phyloP scores from a whole-genome alignment of 495 filamentous ascomycete species.

The Niebla homalea region DNA sequence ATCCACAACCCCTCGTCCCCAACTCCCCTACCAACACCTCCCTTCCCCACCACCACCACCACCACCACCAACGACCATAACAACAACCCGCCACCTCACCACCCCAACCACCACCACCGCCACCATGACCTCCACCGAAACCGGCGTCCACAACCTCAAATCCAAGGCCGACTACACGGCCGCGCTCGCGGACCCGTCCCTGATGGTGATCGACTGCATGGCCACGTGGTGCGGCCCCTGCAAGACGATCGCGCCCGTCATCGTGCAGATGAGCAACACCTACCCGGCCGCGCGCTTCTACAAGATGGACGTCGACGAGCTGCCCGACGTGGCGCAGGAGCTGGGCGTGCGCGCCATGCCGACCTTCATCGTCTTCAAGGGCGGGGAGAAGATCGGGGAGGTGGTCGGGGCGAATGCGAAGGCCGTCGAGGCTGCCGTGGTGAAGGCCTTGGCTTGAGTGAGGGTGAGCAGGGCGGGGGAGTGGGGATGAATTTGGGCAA shows the following conservation, averaged over 20 bases:
- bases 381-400: constrained; percentile 53
- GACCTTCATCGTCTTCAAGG: constrained; percentile 78
- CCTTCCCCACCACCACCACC: not conserved
- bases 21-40: not conserved
- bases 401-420: constrained; percentile 72
- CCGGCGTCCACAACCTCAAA: not conserved
- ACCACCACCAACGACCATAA: not conserved
- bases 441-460: not conserved
- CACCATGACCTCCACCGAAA: constrained; percentile 75
- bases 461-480: too few relatives aligned
- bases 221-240: constrained; percentile 93
- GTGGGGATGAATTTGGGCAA: too few relatives aligned
- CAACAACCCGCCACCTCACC: constrained; percentile 31
- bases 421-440: constrained; percentile 27
- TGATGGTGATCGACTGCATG: constrained; percentile 75
- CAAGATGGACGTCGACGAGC: constrained; percentile 87
- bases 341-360: constrained; percentile 90
- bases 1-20: not conserved
- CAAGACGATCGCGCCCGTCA: constrained; percentile 68
- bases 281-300: constrained; percentile 54
- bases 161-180: constrained; percentile 43
- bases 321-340: constrained; percentile 62
- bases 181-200: constrained; percentile 33
- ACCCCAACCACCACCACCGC: constrained; percentile 79
- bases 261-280: constrained; percentile 43